These are phyloP conservation scores for Paraphaeosphaeria sporulosa DNA, from an alignment of 2,329 filamentous ascomycete species.

Conservation along the genomic window DNA sequence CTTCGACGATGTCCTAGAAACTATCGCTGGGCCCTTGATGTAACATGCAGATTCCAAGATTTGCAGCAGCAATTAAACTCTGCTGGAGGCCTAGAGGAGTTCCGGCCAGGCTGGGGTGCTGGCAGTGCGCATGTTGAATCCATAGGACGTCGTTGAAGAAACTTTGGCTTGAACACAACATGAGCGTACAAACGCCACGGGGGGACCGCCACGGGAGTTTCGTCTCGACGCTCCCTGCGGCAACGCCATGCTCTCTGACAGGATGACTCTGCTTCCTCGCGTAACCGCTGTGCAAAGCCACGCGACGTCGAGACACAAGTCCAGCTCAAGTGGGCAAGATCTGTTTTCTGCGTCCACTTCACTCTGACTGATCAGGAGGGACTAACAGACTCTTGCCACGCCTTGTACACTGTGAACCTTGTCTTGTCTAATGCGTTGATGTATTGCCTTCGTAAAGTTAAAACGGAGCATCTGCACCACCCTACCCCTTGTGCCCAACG, in stretches of 20 bases:
- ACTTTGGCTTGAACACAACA: constrained; percentile 1
- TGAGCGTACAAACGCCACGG: constrained; percentile 12
- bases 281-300: constrained; percentile 11
- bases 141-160: neutral
- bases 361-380: neutral
- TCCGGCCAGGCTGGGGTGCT: neutral
- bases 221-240: constrained; percentile 10
- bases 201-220: constrained; percentile 7
- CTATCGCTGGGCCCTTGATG: neutral
- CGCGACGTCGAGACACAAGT: constrained; percentile 3
- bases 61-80: neutral
- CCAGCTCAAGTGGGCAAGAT: neutral
- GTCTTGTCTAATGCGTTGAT: neutral
- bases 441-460: neutral
- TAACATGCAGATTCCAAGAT: neutral
- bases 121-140: neutral
- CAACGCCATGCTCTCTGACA: constrained; percentile 6
- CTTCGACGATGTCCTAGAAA: neutral
- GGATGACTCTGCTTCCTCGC: constrained; percentile 1
- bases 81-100: neutral
- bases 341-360: neutral
- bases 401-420: neutral
- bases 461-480: constrained; percentile 7
- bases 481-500: constrained; percentile 21
- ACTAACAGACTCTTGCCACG: too few relatives aligned